Evolutionary conservation across 352 stramenopile genomes (phyloP).

Genomic region (Pythium periplocum): DNA sequence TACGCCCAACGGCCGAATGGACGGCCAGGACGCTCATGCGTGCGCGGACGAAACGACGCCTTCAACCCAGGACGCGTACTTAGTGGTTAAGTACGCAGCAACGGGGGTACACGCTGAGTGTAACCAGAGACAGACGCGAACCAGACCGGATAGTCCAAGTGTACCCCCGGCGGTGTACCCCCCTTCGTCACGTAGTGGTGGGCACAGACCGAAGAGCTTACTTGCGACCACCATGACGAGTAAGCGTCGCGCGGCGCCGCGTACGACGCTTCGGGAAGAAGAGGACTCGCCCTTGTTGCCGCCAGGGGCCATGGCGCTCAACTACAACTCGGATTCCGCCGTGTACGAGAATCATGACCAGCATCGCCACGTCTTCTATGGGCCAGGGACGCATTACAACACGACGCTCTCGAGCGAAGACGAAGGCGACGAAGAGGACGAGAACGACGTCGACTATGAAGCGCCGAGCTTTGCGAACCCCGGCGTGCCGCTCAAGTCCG

Average conservation of each 20-base stretch:
- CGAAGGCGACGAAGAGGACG: conserved; percentile 31
- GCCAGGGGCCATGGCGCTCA: conserved; percentile 40
- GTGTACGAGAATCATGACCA: conserved; percentile 51
- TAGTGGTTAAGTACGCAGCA: too few relatives aligned
- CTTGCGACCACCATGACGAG: too few relatives aligned
- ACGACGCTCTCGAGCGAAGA: conserved; percentile 36
- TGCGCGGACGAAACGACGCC: too few relatives aligned
- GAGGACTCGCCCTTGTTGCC: conserved; percentile 52
- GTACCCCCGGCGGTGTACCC: too few relatives aligned
- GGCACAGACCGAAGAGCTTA: too few relatives aligned
- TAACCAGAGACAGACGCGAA: too few relatives aligned
- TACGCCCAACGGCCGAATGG: too few relatives aligned
- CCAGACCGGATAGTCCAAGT: too few relatives aligned
- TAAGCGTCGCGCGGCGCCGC: conserved; percentile 10
- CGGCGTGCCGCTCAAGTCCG: neutral
- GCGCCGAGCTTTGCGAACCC: conserved; percentile 11
- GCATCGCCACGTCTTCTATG: conserved; percentile 57
- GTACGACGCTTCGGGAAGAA: neutral
- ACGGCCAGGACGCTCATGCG: too few relatives aligned
- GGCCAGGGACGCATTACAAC: conserved; percentile 45
- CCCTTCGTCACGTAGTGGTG: too few relatives aligned
- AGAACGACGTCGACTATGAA: conserved; percentile 20
- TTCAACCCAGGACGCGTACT: too few relatives aligned
- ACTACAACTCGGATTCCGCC: conserved; percentile 86
- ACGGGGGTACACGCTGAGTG: too few relatives aligned